Evolutionary conservation across 768 basidiomycete species (phyloP).

Genomic region (Phylloporus scabripes): DNA sequence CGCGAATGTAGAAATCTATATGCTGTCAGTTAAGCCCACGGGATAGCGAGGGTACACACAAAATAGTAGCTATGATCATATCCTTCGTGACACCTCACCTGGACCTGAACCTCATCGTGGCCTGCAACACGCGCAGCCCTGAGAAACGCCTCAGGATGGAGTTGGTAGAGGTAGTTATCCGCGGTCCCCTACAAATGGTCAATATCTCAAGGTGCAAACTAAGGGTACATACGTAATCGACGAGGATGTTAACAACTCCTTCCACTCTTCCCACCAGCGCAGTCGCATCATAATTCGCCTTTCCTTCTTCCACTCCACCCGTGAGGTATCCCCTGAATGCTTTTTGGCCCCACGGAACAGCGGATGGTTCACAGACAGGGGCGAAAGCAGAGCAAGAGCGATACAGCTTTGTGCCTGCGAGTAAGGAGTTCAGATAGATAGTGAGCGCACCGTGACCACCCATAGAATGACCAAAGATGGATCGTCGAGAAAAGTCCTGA

Average conservation of each 20-base stretch:
- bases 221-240: conserved; percentile 69
- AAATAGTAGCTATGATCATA: conserved; percentile 93
- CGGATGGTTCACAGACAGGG: conserved; percentile 79
- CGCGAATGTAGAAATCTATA: conserved; percentile 83
- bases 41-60: conserved; percentile 34
- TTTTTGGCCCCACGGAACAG: conserved; percentile 88
- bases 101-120: conserved; percentile 67
- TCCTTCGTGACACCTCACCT: conserved; percentile 72
- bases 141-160: conserved; percentile 86
- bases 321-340: conserved; percentile 84
- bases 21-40: background rate
- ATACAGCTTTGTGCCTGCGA: conserved; percentile 55
- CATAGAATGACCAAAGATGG: conserved; percentile 97
- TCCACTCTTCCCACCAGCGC: conserved; percentile 62
- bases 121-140: conserved; percentile 71
- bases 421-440: conserved; percentile 70
- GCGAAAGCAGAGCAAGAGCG: conserved; percentile 87
- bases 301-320: conserved; percentile 73
- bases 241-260: conserved; percentile 67
- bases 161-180: conserved; percentile 83
- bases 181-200: conserved; percentile 53
- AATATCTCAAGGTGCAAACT: background rate
- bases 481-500: conserved; percentile 78
- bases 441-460: conserved; percentile 94
- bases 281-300: conserved; percentile 74